Base-by-base conservation (phyloP, 208 protist species). In the Acanthamoeba royreba region DNA sequence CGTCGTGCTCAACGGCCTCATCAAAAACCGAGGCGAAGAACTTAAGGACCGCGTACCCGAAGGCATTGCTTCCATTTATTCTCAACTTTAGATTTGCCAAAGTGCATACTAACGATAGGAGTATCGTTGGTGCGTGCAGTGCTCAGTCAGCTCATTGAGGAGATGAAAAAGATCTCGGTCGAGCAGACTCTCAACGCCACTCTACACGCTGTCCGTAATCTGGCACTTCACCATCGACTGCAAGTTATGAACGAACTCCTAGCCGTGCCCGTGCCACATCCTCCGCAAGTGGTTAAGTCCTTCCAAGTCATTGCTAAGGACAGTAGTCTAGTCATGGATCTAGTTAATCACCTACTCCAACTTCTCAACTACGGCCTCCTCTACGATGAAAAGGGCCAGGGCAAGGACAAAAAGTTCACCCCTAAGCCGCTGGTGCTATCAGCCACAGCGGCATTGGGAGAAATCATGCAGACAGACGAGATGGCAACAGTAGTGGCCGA, bases 101-200 rank as follows among this genome's bases (percentile, higher is more conserved):
- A 9, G 19, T 19, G 19, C 19, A 25, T 4, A 7, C 13, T 63
- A 9, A 19, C 49, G 13, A 19, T 19, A 55, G 9, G 49, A 55
- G 49, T 25, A 25, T 81, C 8, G 33, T 90, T 72, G 28, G 93
- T 94, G 33, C 47, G 43, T 15, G 25, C 22, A 17, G 33, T 95
- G 4, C 63, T 96, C 0, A 63, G 55, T 31, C 77, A 83, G 31
- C 61, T 95, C 9, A 49, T 93, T 2, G 28, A 28, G 7, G 40
- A 93, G 22, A 95, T 96, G 95, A 88, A 87, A 22, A 47, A 46
- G 47, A 94, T 96, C 13, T 92, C 45, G 0, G 63, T 74, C 1
- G 93, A 96, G 40, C 86, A 87, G 25, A 95, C 94, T 2, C 90
- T 96, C 74, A 94, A 93, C 88, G 95, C 94, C 46, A 92, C 94